A percentile compares a stretch with the other conserved stretches of the same genome.
These are phyloP conservation scores for Proliferodiscus dingleyae DNA, from an alignment of 2,329 filamentous ascomycete genomes.

Conservation along the genomic window DNA sequence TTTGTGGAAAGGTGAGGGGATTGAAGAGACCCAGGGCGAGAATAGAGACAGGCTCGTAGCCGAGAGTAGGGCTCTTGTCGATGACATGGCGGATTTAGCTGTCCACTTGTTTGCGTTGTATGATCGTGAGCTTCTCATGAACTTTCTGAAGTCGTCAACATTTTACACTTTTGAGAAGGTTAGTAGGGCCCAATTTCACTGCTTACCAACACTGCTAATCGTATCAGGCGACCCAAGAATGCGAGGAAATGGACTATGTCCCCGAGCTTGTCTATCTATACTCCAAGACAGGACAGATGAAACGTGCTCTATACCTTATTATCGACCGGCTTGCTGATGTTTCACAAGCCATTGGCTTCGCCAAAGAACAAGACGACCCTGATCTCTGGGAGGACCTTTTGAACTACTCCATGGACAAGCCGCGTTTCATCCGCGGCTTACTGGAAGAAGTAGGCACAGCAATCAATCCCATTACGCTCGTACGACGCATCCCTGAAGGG, in stretches of 20 bases:
- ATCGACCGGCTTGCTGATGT: constrained; percentile 91
- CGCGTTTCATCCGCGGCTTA: constrained; percentile 84
- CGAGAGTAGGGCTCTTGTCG: constrained; percentile 66
- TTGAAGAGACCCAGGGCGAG: constrained; percentile 49
- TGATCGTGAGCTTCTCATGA: constrained; percentile 74
- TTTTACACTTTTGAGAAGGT: constrained; percentile 82
- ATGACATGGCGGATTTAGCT: constrained; percentile 81
- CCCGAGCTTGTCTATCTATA: constrained; percentile 94
- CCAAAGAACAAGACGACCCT: constrained; percentile 85
- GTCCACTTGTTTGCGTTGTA: constrained; percentile 83
- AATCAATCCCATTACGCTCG: constrained; percentile 86
- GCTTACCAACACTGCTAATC: constrained; percentile 11
- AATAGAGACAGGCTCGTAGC: constrained; percentile 52
- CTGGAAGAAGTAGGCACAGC: constrained; percentile 91
- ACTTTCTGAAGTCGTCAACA: constrained; percentile 78
- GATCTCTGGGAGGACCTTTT: constrained; percentile 95
- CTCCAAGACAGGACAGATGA: constrained; percentile 91
- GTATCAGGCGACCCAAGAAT: constrained; percentile 62
- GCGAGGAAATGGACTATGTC: constrained; percentile 75
- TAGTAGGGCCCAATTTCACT: constrained; percentile 7
- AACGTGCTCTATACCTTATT: constrained; percentile 85
- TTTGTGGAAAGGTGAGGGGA: constrained; percentile 73
- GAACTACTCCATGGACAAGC: constrained; percentile 96
- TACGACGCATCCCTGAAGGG: constrained; percentile 85
- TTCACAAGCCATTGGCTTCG: constrained; percentile 87